Base-by-base conservation (phyloP, 169 alveolate species). In the Cryptosporidium viatorum region DNA sequence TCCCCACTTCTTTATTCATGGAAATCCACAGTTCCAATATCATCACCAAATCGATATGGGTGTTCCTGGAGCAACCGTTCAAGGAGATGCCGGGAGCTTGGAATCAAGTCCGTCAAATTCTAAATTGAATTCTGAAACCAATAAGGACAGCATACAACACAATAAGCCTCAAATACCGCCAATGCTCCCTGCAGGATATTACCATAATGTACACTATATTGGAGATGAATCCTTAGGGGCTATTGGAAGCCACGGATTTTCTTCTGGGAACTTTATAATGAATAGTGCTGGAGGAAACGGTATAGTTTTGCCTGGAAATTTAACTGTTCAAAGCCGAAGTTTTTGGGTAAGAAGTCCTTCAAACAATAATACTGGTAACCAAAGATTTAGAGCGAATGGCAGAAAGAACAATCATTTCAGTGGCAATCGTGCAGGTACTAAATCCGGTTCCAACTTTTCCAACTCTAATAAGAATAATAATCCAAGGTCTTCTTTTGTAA, bases 1-100 rank as follows among this genome's bases (percentile, higher is more conserved):
- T 43, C 71, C 43, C 26, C 71, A 9, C 71, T 3, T 65, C 23
- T 31, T 65, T 9, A n/a, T 65, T 37, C 71, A 65, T 29, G 71
- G 51, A 9, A 37, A 12, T 65, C 71, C 71, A 8, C 71, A 65
- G 3, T 18, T 65, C 12, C 71, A 65, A 10, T 65, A n/a, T 33
- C 71, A 65, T 9, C 26, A 35, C n/a, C 71, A 26, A 12, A 35
- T 65, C 16, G 26, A n/a, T 7, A n/a, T 33, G 5, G 71, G 35
- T 0, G 12, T 14, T n/a, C 18, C 51, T n/a, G 71, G 26, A n/a
- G 48, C 70, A 18, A 7, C 37, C 14, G 23, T 12, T 14, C 55
- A 48, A 48, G 55, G 55, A 14, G 18, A 31, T 29, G 29, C 71
- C 16, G 71, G 18, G 8, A 31, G 21, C 35, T 8, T 55, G 8